phyloP scores from a whole-genome alignment of 129 eudicot species.

The Gnaphalium uliginosum region DNA sequence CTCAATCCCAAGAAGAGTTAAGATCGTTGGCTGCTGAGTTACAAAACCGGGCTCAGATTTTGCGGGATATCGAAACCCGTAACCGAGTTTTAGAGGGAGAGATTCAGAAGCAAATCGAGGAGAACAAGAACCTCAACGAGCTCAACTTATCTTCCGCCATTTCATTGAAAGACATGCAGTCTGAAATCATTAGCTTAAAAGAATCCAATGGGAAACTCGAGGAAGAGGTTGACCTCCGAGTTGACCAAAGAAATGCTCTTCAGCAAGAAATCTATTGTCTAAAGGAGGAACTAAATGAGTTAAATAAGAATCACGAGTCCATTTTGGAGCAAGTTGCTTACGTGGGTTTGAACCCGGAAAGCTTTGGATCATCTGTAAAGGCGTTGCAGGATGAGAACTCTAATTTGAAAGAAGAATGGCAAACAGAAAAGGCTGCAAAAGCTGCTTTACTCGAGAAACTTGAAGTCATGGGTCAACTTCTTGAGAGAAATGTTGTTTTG shows the following conservation, averaged over 20 bases:
- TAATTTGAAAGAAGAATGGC: slow-evolving; percentile 50
- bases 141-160: slow-evolving; percentile 53
- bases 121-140: slow-evolving; percentile 62
- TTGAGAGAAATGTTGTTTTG: slow-evolving; percentile 65
- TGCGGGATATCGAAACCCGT: slow-evolving; percentile 50
- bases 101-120: slow-evolving; percentile 58
- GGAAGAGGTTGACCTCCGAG: slow-evolving; percentile 74
- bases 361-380: slow-evolving; percentile 61
- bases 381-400: slow-evolving; percentile 64
- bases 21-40: slow-evolving; percentile 65
- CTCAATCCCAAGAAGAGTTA: slow-evolving; percentile 83
- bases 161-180: slow-evolving; percentile 57
- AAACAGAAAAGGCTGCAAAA: slow-evolving; percentile 57
- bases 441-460: slow-evolving; percentile 62
- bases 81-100: slow-evolving; percentile 60
- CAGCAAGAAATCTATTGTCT: slow-evolving; percentile 90
- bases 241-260: slow-evolving; percentile 85
- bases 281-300: slow-evolving; percentile 72
- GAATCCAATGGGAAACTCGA: slow-evolving; percentile 67
- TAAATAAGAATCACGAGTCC: slow-evolving; percentile 50
- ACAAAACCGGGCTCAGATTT: slow-evolving; percentile 54
- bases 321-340: slow-evolving; percentile 61
- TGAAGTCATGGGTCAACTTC: slow-evolving; percentile 63
- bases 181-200: slow-evolving; percentile 55
- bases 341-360: slow-evolving; percentile 64